These are phyloP conservation scores for Fomitopsis schrenkii DNA, from an alignment of 1,284 basidiomycete species.

Conservation along the genomic window DNA sequence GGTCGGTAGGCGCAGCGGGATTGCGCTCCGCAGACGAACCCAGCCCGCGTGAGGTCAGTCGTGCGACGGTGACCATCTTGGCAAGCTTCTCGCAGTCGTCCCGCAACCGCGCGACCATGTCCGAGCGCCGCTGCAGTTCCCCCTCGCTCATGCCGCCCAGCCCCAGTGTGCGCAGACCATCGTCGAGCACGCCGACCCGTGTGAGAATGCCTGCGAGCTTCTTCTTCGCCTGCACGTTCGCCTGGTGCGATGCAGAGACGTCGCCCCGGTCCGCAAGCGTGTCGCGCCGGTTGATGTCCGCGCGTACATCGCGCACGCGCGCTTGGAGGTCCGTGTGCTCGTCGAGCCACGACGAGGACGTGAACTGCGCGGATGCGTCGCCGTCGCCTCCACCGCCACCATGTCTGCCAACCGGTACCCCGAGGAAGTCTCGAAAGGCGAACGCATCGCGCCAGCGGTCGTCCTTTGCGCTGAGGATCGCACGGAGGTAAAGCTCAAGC, in stretches of 20 bases:
- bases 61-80: constrained; percentile 71
- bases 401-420: constrained; percentile 67
- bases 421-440: constrained; percentile 85
- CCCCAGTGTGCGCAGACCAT: constrained; percentile 63
- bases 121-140: constrained; percentile 78
- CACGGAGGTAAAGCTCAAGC: constrained; percentile 84
- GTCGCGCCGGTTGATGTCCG: constrained; percentile 84
- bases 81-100: constrained; percentile 84
- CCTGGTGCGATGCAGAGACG: constrained; percentile 68
- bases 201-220: constrained; percentile 72
- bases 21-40: constrained; percentile 34
- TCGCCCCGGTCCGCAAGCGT: constrained; percentile 75
- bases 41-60: constrained; percentile 45
- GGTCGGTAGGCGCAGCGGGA: constrained; percentile 52
- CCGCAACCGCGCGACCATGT: constrained; percentile 78
- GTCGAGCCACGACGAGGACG: constrained; percentile 78
- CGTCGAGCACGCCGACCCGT: constrained; percentile 67
- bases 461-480: constrained; percentile 79
- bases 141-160: constrained; percentile 75
- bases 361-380: constrained; percentile 45
- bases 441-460: constrained; percentile 77
- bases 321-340: constrained; percentile 76
- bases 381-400: constrained; percentile 26
- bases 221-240: constrained; percentile 82
- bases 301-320: constrained; percentile 76